Conservation (phyloP, 441 rosid species). For the Populus hybrid region DNA sequence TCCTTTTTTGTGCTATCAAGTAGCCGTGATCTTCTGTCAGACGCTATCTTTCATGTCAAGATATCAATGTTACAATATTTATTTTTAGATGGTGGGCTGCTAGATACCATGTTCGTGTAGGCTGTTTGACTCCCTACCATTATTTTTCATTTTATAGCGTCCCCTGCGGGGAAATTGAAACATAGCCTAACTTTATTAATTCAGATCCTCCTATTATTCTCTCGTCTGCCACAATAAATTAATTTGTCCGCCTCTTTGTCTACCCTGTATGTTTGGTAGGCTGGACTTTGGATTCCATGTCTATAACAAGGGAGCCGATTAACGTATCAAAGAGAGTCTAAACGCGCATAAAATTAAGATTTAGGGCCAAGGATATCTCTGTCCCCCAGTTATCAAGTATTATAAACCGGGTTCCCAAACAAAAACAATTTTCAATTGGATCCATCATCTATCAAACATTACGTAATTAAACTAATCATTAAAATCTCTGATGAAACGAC, state of each 20-base stretch:
- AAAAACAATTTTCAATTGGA: too few relatives aligned
- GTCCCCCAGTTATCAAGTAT: too few relatives aligned
- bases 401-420: too few relatives aligned
- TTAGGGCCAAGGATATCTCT: background rate
- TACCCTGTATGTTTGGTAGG: slow-evolving; percentile 8
- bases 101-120: background rate
- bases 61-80: too few relatives aligned
- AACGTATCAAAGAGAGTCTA: background rate
- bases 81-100: background rate
- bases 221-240: background rate
- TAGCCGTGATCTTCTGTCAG: background rate
- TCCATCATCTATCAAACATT: too few relatives aligned
- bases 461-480: too few relatives aligned
- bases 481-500: too few relatives aligned
- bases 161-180: too few relatives aligned
- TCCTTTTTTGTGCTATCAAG: too few relatives aligned
- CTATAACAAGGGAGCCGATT: background rate
- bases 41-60: background rate
- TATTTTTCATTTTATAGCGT: background rate
- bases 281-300: slow-evolving; percentile 1
- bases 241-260: background rate
- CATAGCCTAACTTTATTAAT: too few relatives aligned
- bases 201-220: slow-evolving; percentile 7
- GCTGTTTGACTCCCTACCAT: background rate
- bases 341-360: background rate